Evolutionary conservation across 805 yeast genomes (phyloP).

Genomic region (Saccharomyces cerevisiae): DNA sequence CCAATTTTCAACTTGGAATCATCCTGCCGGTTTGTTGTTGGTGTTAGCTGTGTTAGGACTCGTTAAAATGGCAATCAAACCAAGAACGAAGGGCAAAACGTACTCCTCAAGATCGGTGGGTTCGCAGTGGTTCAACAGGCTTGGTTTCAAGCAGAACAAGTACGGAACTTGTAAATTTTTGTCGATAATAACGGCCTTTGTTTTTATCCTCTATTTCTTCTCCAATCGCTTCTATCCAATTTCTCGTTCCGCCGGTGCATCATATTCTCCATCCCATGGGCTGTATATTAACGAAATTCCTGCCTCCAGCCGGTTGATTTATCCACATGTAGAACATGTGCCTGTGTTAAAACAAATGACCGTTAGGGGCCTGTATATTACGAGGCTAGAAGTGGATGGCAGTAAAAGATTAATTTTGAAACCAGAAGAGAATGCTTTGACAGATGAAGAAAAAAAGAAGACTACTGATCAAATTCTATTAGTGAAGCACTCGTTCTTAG

Average conservation of each 20-base stretch:
- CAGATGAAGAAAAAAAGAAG: conserved; percentile 30
- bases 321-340: conserved; percentile 70
- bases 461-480: conserved; percentile 30
- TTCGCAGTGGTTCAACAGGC: conserved; percentile 1
- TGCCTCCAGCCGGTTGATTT: conserved; percentile 48
- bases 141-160: not conserved
- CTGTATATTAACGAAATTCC: conserved; percentile 38
- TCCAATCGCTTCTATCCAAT: conserved; percentile 11
- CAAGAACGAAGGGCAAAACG: conserved; percentile 18
- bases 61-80: conserved; percentile 23
- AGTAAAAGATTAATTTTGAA: conserved; percentile 31
- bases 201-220: conserved; percentile 13
- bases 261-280: conserved; percentile 35
- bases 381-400: conserved; percentile 40
- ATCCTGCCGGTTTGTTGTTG: conserved; percentile 10
- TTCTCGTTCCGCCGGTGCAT: conserved; percentile 1
- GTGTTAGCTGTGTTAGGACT: conserved; percentile 13
- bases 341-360: conserved; percentile 51
- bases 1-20: not conserved
- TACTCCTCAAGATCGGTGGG: conserved; percentile 7
- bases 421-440: conserved; percentile 35
- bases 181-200: conserved; percentile 2
- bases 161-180: not conserved
- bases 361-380: conserved; percentile 42
- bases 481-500: conserved; percentile 52